Evolutionary conservation across 306 rosid species (phyloP).

Genomic region (Castanopsis chinensis): DNA sequence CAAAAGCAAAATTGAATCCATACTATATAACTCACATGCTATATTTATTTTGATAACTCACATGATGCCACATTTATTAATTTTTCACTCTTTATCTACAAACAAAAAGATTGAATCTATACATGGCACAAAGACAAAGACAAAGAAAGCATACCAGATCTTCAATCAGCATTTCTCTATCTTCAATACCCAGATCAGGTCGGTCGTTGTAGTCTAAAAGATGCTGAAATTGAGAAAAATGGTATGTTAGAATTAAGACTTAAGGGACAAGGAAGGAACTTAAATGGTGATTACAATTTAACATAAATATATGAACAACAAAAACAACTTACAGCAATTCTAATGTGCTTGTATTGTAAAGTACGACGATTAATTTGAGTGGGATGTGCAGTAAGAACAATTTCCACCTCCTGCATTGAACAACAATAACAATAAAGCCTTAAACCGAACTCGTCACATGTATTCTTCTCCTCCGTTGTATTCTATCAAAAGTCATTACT

Average conservation of each 20-base stretch:
- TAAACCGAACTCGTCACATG: too few species aligned
- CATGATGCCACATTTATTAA: neutral
- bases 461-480: too few species aligned
- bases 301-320: neutral
- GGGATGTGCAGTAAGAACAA: slow-evolving; percentile 98
- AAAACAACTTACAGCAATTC: slow-evolving; percentile 67
- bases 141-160: slow-evolving; percentile 70
- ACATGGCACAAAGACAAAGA: slow-evolving; percentile 15
- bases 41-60: slow-evolving; percentile 38
- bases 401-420: slow-evolving; percentile 71
- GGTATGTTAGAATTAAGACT: slow-evolving; percentile 22
- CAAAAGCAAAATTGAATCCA: slow-evolving; percentile 24
- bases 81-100: slow-evolving; percentile 77
- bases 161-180: slow-evolving; percentile 83
- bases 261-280: slow-evolving; percentile 9
- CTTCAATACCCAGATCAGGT: slow-evolving; percentile 78
- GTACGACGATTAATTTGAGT: slow-evolving; percentile 97
- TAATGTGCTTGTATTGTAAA: slow-evolving; percentile 77
- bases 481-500: too few species aligned
- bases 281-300: slow-evolving; percentile 6
- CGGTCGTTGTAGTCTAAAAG: slow-evolving; percentile 84
- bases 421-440: too few species aligned
- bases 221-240: slow-evolving; percentile 46
- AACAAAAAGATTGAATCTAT: slow-evolving; percentile 10
- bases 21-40: slow-evolving; percentile 35